phyloP scores from a whole-genome alignment of 306 rosid genomes.

The Vicia faba region DNA sequence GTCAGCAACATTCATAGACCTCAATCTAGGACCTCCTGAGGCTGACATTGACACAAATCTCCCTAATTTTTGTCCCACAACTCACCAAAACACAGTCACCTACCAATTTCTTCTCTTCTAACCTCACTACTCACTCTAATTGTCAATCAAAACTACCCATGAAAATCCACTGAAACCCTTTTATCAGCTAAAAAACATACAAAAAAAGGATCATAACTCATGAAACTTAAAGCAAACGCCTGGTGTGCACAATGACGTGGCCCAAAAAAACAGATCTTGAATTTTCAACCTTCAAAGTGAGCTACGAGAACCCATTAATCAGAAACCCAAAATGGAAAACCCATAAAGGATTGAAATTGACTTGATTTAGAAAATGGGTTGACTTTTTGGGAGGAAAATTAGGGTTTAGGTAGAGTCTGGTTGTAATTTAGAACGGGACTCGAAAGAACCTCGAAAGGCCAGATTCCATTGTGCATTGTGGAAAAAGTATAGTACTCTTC shows the following conservation, averaged over 20 bases:
- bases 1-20: conserved; percentile 82
- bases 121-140: conserved; percentile 29
- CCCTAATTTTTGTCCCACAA: conserved; percentile 17
- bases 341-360: conserved; percentile 34
- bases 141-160: conserved; percentile 35
- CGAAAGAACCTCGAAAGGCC: conserved; percentile 49
- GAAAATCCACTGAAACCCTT: conserved; percentile 39
- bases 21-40: conserved; percentile 69
- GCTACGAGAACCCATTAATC: not conserved
- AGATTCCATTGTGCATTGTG: conserved; percentile 58
- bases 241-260: conserved; percentile 37
- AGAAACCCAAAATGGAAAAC: conserved; percentile 23
- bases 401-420: conserved; percentile 53
- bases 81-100: conserved; percentile 34
- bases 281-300: conserved; percentile 41
- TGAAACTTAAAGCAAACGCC: conserved; percentile 31
- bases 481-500: conserved; percentile 45
- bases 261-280: conserved; percentile 59
- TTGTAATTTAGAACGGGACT: conserved; percentile 41
- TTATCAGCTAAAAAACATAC: conserved; percentile 13
- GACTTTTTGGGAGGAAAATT: conserved; percentile 49
- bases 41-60: conserved; percentile 50
- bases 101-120: conserved; percentile 1
- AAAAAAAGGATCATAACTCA: conserved; percentile 12
- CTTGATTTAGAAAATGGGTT: conserved; percentile 36